phyloP scores from a whole-genome alignment of 2,329 filamentous ascomycete genomes.

The Magnaporthiopsis incrustans region DNA sequence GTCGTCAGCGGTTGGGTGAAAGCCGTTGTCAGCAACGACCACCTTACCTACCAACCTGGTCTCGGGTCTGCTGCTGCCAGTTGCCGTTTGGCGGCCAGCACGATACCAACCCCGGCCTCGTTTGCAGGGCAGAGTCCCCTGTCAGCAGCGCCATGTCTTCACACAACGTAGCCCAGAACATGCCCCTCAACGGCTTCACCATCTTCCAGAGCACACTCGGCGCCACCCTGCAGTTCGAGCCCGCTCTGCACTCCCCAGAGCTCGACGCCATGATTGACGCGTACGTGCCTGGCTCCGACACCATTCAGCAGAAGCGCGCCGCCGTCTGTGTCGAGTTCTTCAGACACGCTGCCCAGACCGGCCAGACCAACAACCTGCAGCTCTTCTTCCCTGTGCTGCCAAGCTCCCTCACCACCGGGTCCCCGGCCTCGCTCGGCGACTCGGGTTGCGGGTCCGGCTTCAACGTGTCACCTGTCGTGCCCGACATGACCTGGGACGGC shows the following conservation, averaged over 20 bases:
- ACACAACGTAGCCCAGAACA: constrained; percentile 24
- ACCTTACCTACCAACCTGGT: too few species aligned
- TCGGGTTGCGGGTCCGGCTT: constrained; percentile 39
- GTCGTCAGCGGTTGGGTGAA: too few species aligned
- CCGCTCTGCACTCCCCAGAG: constrained; percentile 55
- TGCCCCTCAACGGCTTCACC: constrained; percentile 41
- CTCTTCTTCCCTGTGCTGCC: constrained; percentile 51
- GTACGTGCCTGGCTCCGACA: constrained; percentile 44
- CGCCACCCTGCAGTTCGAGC: constrained; percentile 54
- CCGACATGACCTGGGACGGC: constrained; percentile 30
- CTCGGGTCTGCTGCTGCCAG: too few species aligned
- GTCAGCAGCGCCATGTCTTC: constrained; percentile 21
- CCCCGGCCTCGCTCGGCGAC: constrained; percentile 37
- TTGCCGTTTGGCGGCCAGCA: too few species aligned
- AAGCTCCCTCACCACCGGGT: constrained; percentile 27
- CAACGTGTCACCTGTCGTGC: constrained; percentile 40
- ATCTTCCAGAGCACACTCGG: constrained; percentile 52
- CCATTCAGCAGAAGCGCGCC: constrained; percentile 51
- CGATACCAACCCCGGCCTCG: too few species aligned
- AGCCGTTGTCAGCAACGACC: too few species aligned
- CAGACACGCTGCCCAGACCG: constrained; percentile 42
- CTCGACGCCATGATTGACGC: constrained; percentile 52
- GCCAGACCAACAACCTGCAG: constrained; percentile 36
- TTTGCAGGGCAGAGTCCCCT: background rate
- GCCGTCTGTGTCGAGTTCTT: constrained; percentile 52